These are phyloP conservation scores for Geosmithia flava DNA, from an alignment of 2,329 filamentous ascomycete genomes.

Conservation along the genomic window DNA sequence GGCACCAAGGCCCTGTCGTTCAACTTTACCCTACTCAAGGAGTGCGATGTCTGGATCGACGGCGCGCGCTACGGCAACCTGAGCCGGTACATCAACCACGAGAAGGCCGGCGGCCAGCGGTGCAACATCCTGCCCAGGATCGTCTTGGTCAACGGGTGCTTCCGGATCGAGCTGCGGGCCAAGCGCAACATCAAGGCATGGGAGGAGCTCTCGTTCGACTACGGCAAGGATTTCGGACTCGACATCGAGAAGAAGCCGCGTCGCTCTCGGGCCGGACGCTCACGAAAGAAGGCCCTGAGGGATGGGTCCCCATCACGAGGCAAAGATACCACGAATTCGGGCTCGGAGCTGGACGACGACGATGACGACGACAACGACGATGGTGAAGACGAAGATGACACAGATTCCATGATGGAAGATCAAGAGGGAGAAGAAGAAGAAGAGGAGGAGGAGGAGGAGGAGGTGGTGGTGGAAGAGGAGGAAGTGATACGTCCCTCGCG, in stretches of 20 bases:
- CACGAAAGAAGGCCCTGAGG: background rate
- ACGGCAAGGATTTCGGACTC: conserved; percentile 50
- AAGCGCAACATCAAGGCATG: conserved; percentile 54
- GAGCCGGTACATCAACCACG: conserved; percentile 75
- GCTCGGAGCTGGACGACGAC: background rate
- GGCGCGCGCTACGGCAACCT: conserved; percentile 69
- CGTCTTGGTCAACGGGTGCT: conserved; percentile 61
- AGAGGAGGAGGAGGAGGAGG: background rate
- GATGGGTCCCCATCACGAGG: background rate
- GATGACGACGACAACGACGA: background rate
- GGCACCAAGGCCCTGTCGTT: conserved; percentile 45
- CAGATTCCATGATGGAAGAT: background rate
- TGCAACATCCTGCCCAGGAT: conserved; percentile 55
- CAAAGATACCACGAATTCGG: background rate
- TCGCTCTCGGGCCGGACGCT: background rate
- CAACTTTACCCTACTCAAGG: conserved; percentile 45
- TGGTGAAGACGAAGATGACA: background rate
- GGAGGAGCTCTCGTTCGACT: conserved; percentile 74
- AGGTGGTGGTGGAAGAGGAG: background rate
- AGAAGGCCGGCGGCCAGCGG: conserved; percentile 33
- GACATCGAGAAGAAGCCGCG: conserved; percentile 1
- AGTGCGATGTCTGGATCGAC: conserved; percentile 57
- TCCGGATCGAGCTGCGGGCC: conserved; percentile 64
- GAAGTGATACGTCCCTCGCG: background rate
- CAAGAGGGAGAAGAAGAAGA: conserved; percentile 1